Conservation (phyloP, 2,329 filamentous ascomycete genomes). For the Fusarium zealandicum region DNA sequence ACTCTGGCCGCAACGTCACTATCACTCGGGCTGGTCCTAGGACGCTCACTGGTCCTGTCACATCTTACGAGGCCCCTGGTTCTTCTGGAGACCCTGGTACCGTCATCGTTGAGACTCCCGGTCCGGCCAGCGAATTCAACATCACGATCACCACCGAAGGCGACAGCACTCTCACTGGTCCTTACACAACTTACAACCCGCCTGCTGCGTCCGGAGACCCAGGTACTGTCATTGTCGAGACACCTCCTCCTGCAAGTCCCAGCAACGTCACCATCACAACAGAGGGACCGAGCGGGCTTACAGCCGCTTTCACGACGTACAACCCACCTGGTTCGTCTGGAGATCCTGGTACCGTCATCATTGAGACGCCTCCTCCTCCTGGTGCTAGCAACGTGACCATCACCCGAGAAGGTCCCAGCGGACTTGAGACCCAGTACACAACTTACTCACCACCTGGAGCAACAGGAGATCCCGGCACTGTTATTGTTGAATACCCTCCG, state of each 20-base stretch:
- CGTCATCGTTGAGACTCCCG: constrained; percentile 24
- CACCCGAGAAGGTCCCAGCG: background rate
- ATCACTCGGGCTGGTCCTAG: constrained; percentile 16
- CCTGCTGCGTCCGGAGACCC: constrained; percentile 15
- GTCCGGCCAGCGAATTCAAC: constrained; percentile 9
- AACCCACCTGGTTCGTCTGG: constrained; percentile 16
- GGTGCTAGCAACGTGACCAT: constrained; percentile 15
- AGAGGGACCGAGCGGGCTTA: background rate
- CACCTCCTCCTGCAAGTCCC: background rate
- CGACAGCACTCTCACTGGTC: constrained; percentile 18
- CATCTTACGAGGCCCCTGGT: constrained; percentile 17
- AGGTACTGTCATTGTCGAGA: constrained; percentile 20
- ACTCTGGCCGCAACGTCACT: constrained; percentile 15
- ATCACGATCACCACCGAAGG: constrained; percentile 21
- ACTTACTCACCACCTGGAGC: constrained; percentile 12
- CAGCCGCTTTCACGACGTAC: constrained; percentile 7
- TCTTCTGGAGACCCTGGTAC: constrained; percentile 18
- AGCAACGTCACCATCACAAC: constrained; percentile 26
- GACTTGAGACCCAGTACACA: constrained; percentile 14
- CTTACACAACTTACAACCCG: constrained; percentile 23
- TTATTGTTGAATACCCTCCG: constrained; percentile 15
- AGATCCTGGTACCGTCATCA: constrained; percentile 20
- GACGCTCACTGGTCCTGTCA: constrained; percentile 23
- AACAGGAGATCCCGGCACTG: constrained; percentile 19
- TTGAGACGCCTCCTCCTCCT: constrained; percentile 16